Evolutionary conservation across 2,329 filamentous ascomycete species (phyloP).

Genomic region (Fusarium sp.): DNA sequence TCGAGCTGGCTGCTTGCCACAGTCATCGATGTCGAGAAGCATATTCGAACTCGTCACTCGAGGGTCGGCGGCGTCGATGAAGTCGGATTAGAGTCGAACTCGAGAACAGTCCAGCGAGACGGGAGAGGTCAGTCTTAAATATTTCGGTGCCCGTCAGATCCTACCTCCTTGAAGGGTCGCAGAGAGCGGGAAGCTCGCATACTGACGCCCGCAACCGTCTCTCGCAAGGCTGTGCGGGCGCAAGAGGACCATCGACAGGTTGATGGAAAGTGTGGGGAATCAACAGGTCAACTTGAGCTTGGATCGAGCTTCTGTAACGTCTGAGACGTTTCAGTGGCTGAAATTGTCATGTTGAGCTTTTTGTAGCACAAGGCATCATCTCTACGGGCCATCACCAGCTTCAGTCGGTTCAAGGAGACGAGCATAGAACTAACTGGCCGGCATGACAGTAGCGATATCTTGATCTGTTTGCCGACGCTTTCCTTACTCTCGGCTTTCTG

Average conservation of each 20-base stretch:
- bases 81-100: conserved; percentile 24
- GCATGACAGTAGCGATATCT: not conserved
- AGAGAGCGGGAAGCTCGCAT: conserved; percentile 43
- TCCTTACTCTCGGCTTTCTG: not conserved
- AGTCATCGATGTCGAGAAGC: not conserved
- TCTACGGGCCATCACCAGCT: not conserved
- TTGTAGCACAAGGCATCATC: not conserved
- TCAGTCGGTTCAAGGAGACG: not conserved
- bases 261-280: conserved; percentile 24
- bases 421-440: not conserved
- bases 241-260: conserved; percentile 29
- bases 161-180: conserved; percentile 18
- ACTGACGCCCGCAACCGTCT: conserved; percentile 44
- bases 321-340: not conserved
- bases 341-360: not conserved
- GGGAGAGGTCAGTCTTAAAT: conserved; percentile 42
- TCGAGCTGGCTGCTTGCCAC: not conserved
- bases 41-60: not conserved
- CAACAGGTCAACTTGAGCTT: conserved; percentile 7
- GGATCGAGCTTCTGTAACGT: not conserved
- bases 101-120: not conserved
- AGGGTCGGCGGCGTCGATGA: not conserved
- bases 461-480: not conserved
- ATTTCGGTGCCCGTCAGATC: conserved; percentile 27
- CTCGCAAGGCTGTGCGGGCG: conserved; percentile 45